Evolutionary conservation across 1,284 basidiomycete genomes (phyloP).

Genomic region (Hortiboletus rubellus): DNA sequence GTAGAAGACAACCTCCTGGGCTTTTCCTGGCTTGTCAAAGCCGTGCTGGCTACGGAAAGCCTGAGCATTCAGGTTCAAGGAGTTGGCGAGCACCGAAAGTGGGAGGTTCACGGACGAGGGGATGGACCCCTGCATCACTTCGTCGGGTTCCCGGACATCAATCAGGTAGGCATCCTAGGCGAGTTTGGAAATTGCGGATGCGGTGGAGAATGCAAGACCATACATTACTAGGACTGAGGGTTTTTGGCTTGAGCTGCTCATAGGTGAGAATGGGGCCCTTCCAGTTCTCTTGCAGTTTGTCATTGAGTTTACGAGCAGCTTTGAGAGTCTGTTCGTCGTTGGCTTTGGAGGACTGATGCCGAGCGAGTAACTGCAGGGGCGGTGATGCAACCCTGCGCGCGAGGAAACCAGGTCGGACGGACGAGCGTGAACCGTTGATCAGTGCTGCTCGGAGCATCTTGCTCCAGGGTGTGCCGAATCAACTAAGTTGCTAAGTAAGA

Average conservation of each 20-base stretch:
- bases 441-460: slow-evolving; percentile 30
- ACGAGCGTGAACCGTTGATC: slow-evolving; percentile 14
- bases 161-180: slow-evolving; percentile 77
- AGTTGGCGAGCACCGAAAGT: slow-evolving; percentile 73
- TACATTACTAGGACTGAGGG: slow-evolving; percentile 79
- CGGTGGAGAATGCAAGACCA: slow-evolving; percentile 31
- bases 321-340: slow-evolving; percentile 37
- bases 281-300: slow-evolving; percentile 67
- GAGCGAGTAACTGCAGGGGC: slow-evolving; percentile 13
- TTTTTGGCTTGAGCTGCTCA: slow-evolving; percentile 82
- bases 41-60: slow-evolving; percentile 74
- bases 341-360: slow-evolving; percentile 29
- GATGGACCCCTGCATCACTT: slow-evolving; percentile 93
- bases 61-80: slow-evolving; percentile 62
- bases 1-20: slow-evolving; percentile 90
- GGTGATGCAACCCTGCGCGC: slow-evolving; percentile 4
- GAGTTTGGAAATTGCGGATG: slow-evolving; percentile 1
- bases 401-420: slow-evolving; percentile 11
- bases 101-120: slow-evolving; percentile 95
- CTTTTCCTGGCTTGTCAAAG: slow-evolving; percentile 77
- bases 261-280: slow-evolving; percentile 71
- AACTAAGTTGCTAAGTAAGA: no score
- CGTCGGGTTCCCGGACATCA: slow-evolving; percentile 93
- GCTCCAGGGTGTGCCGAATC: not conserved
- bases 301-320: slow-evolving; percentile 41